Percentiles rank a stretch among this genome's conserved stretches.
Conservation (phyloP, 768 basidiomycete genomes). For the Mycena polygramma region DNA sequence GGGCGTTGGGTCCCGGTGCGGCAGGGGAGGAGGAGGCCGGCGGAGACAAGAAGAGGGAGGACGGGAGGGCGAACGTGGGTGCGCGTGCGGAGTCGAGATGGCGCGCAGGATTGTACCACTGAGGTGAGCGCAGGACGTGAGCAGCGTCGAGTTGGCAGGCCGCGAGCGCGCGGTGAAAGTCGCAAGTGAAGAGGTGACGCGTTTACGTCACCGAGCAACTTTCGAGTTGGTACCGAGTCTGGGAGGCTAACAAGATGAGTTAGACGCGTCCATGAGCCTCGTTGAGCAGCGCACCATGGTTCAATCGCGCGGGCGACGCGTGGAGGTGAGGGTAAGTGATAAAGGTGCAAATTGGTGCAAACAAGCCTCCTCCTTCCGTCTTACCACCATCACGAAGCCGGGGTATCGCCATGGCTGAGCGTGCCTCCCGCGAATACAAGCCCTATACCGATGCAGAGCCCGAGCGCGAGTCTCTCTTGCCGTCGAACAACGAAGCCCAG, state of each 20-base stretch:
- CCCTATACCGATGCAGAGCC: conserved; percentile 27
- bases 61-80: too few species aligned
- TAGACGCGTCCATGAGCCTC: conserved; percentile 7
- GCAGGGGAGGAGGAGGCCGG: too few species aligned
- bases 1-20: too few species aligned
- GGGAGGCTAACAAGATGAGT: conserved; percentile 55
- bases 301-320: conserved; percentile 2
- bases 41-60: too few species aligned
- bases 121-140: too few species aligned
- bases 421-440: conserved; percentile 33
- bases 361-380: not conserved
- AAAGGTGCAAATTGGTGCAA: too few species aligned
- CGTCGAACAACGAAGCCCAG: conserved; percentile 36
- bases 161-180: too few species aligned
- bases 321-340: not conserved
- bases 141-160: too few species aligned
- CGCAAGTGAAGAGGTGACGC: too few species aligned
- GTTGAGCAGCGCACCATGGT: conserved; percentile 5
- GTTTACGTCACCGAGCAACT: too few species aligned
- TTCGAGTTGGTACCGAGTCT: conserved; percentile 49
- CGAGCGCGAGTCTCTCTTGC: conserved; percentile 56
- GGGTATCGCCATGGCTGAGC: conserved; percentile 19
- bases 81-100: too few species aligned
- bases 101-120: too few species aligned
- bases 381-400: not conserved